A percentile compares a stretch with the other conserved stretches of the same genome.
Evolutionary conservation across 176 grass and related monocot genomes (phyloP).

Genomic region (Ampelocalamus luodianensis): DNA sequence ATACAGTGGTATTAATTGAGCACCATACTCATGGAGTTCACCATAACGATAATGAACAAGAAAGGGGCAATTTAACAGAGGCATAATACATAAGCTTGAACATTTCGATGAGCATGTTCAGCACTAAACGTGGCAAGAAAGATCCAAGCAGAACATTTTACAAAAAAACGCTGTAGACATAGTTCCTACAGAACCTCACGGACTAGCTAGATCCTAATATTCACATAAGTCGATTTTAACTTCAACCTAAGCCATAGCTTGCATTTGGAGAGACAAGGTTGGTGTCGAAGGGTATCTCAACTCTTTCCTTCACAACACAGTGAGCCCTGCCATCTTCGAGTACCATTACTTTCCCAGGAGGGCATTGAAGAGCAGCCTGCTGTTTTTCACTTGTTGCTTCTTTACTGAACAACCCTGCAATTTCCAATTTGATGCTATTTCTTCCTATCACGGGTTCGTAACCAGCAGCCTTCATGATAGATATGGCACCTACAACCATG

Average conservation of each 20-base stretch:
- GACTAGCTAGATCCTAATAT: conserved; percentile 40
- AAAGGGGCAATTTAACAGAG: not conserved
- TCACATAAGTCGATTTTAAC: not conserved
- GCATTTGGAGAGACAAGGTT: conserved; percentile 56
- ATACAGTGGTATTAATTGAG: not conserved
- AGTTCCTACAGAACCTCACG: not conserved
- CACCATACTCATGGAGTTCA: not conserved
- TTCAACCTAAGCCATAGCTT: conserved; percentile 83
- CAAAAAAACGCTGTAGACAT: not conserved
- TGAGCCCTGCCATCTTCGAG: conserved; percentile 61
- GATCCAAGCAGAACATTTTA: not conserved
- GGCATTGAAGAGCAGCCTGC: conserved; percentile 44
- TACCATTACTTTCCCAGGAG: conserved; percentile 64
- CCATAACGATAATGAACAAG: not conserved
- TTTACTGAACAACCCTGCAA: conserved; percentile 21
- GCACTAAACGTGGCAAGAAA: not conserved
- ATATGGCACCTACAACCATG: conserved; percentile 60
- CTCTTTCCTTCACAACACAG: conserved; percentile 80
- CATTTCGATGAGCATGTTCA: not conserved
- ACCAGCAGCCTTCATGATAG: conserved; percentile 62
- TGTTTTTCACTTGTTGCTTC: not conserved
- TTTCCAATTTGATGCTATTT: conserved; percentile 48
- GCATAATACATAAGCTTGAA: not conserved
- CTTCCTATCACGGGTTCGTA: conserved; percentile 50
- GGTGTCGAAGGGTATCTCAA: conserved; percentile 71